These are phyloP conservation scores for Castanea crenata DNA, from an alignment of 306 rosid species.

Conservation along the genomic window DNA sequence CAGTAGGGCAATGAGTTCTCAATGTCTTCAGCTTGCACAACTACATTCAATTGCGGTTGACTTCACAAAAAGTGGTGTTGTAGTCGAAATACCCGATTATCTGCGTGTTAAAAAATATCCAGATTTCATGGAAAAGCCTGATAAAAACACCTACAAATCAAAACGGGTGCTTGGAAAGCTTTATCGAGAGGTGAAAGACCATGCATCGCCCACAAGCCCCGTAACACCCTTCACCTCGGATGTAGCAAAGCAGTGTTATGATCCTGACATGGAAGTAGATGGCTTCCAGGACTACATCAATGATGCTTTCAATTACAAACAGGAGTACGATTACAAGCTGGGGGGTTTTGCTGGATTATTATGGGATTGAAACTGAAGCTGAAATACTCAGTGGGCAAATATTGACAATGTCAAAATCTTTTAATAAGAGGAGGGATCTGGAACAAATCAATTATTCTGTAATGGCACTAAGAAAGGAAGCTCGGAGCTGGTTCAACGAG, in stretches of 20 bases:
- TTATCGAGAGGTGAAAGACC: slow-evolving; percentile 31
- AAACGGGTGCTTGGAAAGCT: slow-evolving; percentile 39
- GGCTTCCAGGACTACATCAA: slow-evolving; percentile 61
- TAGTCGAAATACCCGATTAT: slow-evolving; percentile 13
- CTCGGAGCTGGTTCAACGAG: slow-evolving; percentile 30
- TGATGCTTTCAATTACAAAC: slow-evolving; percentile 60
- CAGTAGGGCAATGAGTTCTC: slow-evolving; percentile 22
- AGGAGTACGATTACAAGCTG: slow-evolving; percentile 58
- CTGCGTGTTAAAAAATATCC: slow-evolving; percentile 18
- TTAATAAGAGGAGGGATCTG: slow-evolving; percentile 43
- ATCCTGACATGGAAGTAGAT: slow-evolving; percentile 50
- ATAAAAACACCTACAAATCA: slow-evolving; percentile 23
- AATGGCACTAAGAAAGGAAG: slow-evolving; percentile 43
- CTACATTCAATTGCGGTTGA: slow-evolving; percentile 43
- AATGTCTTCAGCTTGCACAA: slow-evolving; percentile 28
- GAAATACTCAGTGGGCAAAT: slow-evolving; percentile 67
- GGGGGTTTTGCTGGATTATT: slow-evolving; percentile 62
- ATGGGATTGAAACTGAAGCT: slow-evolving; percentile 75
- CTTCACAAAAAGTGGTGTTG: slow-evolving; percentile 35
- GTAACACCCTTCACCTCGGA: slow-evolving; percentile 29
- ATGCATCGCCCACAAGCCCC: background rate
- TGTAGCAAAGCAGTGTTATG: slow-evolving; percentile 25
- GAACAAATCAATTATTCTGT: slow-evolving; percentile 58
- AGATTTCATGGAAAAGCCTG: slow-evolving; percentile 44
- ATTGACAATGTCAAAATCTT: slow-evolving; percentile 50